Evolutionary conservation across 2,329 filamentous ascomycete genomes (phyloP).

Genomic region (Acephala macrosclerotiorum): DNA sequence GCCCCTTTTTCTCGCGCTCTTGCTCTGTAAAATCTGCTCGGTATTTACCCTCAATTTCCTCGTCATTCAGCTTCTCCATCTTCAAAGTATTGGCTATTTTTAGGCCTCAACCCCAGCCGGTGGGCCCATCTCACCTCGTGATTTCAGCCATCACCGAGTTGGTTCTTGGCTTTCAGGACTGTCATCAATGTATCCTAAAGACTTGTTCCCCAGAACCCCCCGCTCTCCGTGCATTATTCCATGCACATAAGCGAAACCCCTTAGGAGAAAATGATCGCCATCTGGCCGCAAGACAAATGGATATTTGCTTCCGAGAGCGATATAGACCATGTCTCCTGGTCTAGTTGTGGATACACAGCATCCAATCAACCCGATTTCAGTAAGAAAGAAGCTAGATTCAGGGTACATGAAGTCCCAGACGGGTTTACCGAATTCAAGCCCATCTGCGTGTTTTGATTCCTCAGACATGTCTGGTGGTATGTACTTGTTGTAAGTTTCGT

Average conservation of each 20-base stretch:
- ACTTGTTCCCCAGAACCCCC: slow-evolving; percentile 13
- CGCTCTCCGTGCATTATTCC: slow-evolving; percentile 32
- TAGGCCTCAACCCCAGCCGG: too few relatives aligned
- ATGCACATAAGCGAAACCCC: slow-evolving; percentile 33
- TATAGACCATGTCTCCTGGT: slow-evolving; percentile 30
- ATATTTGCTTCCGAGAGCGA: slow-evolving; percentile 32
- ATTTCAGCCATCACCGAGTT: too few relatives aligned
- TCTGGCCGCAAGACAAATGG: slow-evolving; percentile 32
- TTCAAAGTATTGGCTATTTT: too few relatives aligned
- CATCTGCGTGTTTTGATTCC: slow-evolving; percentile 33
- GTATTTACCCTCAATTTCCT: too few relatives aligned
- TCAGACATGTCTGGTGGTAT: slow-evolving; percentile 33
- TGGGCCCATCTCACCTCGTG: too few relatives aligned
- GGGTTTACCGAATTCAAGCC: slow-evolving; percentile 31
- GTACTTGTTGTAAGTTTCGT: slow-evolving; percentile 34
- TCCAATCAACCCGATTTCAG: slow-evolving; percentile 33
- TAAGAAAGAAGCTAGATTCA: slow-evolving; percentile 39
- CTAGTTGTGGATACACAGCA: slow-evolving; percentile 30
- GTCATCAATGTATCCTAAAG: slow-evolving; percentile 17
- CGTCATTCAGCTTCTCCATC: too few relatives aligned
- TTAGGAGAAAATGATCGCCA: slow-evolving; percentile 29
- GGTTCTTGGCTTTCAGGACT: too few relatives aligned
- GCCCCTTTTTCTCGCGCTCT: too few relatives aligned
- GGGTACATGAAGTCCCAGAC: slow-evolving; percentile 40
- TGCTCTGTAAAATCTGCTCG: too few relatives aligned